phyloP scores from a whole-genome alignment of 2,329 filamentous ascomycete species.

The Pseudogymnoascus sp. region DNA sequence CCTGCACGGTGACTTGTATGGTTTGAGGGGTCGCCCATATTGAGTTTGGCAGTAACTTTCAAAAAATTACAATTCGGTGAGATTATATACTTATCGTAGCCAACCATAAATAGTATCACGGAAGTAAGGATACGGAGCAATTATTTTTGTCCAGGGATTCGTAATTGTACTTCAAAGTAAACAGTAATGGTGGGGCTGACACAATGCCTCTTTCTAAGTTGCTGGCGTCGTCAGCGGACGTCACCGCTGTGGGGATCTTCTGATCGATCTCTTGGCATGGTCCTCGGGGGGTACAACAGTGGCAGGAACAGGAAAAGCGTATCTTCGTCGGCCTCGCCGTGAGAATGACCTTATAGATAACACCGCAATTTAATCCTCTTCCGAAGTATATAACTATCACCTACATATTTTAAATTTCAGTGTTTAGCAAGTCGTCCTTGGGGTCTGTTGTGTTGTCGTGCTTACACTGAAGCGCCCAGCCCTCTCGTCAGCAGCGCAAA shows the following conservation, averaged over 20 bases:
- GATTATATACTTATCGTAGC: neutral
- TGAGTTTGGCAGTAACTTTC: neutral
- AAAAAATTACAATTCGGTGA: neutral
- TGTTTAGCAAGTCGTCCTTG: neutral
- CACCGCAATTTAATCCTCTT: neutral
- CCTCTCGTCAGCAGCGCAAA: neutral
- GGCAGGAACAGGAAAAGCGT: conserved; percentile 2
- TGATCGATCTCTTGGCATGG: conserved; percentile 7
- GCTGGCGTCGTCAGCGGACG: conserved; percentile 4
- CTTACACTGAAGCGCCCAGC: neutral
- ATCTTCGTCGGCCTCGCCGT: neutral
- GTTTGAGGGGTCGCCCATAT: neutral
- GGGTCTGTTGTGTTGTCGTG: neutral
- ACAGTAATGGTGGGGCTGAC: neutral
- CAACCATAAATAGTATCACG: neutral
- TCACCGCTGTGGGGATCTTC: conserved; percentile 7
- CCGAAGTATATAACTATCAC: neutral
- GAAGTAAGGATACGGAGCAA: neutral
- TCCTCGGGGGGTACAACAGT: neutral
- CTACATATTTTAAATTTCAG: neutral
- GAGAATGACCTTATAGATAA: neutral
- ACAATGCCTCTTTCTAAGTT: neutral
- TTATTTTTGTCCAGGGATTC: neutral
- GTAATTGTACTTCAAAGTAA: neutral
- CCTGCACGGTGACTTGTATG: conserved; percentile 1